These are phyloP conservation scores for Claviceps monticola DNA, from an alignment of 2,329 filamentous ascomycete species.

Conservation along the genomic window DNA sequence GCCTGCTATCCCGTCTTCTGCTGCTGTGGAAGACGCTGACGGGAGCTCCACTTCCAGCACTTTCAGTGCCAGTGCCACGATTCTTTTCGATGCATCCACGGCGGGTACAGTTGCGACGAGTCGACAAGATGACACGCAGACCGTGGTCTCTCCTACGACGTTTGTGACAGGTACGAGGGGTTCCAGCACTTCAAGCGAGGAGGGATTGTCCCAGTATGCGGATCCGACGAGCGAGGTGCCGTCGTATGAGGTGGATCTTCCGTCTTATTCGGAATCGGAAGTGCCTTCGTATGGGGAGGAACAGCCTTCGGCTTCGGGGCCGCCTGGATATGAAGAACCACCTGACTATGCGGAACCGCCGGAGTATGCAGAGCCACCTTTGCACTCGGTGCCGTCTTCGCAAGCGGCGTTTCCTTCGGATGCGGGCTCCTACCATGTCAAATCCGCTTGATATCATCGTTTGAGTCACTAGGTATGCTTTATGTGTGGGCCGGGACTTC, in stretches of 20 bases:
- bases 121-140: neutral
- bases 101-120: neutral
- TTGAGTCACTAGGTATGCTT: too few relatives aligned
- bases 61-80: neutral
- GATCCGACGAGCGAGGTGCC: neutral
- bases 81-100: neutral
- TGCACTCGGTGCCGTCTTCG: neutral
- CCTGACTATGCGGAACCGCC: neutral
- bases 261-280: too few relatives aligned
- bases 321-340: neutral
- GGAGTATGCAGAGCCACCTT: neutral
- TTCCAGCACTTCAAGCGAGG: neutral
- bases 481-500: neutral
- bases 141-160: neutral
- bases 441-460: neutral
- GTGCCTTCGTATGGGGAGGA: constrained; percentile 1
- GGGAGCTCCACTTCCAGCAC: too few relatives aligned
- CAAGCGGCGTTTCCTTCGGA: constrained; percentile 2
- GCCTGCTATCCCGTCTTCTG: neutral
- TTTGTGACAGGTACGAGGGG: neutral
- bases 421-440: neutral
- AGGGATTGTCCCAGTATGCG: neutral
- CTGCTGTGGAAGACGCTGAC: neutral
- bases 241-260: neutral
- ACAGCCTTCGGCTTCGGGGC: neutral